These are phyloP conservation scores for Cercospora sp. DNA, from an alignment of 2,329 filamentous ascomycete genomes.

Conservation along the genomic window DNA sequence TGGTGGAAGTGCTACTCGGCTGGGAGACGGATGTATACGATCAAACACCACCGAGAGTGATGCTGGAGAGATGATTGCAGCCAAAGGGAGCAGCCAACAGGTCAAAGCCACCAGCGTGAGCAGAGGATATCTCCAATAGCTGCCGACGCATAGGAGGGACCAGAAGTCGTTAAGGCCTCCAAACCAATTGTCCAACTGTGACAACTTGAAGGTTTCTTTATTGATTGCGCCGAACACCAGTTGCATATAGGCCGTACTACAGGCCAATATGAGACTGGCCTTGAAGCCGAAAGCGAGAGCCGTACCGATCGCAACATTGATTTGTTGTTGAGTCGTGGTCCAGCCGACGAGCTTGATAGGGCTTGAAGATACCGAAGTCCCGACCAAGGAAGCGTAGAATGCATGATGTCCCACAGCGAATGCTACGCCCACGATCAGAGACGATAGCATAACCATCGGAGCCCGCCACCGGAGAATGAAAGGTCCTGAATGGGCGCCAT, in stretches of 20 bases:
- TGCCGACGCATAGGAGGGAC: conserved; percentile 2
- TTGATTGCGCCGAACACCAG: conserved; percentile 16
- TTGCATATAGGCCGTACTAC: conserved; percentile 23
- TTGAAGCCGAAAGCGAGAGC: conserved; percentile 24
- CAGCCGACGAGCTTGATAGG: conserved; percentile 15
- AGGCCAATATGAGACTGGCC: conserved; percentile 19
- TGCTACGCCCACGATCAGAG: conserved; percentile 1
- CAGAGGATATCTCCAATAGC: conserved; percentile 17
- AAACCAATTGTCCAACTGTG: conserved; percentile 20
- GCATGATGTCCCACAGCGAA: conserved; percentile 13
- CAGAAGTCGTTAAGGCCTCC: conserved; percentile 15
- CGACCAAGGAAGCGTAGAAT: background rate
- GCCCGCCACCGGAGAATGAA: too few species aligned
- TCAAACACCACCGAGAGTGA: conserved; percentile 15
- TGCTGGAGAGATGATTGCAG: conserved; percentile 18
- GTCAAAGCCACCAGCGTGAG: conserved; percentile 16
- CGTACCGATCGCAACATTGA: conserved; percentile 21
- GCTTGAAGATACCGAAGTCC: background rate
- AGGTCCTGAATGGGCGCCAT: too few species aligned
- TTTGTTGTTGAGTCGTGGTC: conserved; percentile 21
- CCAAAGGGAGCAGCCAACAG: conserved; percentile 19
- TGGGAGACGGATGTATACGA: conserved; percentile 9
- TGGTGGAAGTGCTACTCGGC: background rate
- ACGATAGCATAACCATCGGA: too few species aligned
- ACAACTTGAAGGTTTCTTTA: background rate